These are phyloP conservation scores for Aspergillus kassunensis DNA, from an alignment of 495 filamentous ascomycete genomes.

Conservation along the genomic window DNA sequence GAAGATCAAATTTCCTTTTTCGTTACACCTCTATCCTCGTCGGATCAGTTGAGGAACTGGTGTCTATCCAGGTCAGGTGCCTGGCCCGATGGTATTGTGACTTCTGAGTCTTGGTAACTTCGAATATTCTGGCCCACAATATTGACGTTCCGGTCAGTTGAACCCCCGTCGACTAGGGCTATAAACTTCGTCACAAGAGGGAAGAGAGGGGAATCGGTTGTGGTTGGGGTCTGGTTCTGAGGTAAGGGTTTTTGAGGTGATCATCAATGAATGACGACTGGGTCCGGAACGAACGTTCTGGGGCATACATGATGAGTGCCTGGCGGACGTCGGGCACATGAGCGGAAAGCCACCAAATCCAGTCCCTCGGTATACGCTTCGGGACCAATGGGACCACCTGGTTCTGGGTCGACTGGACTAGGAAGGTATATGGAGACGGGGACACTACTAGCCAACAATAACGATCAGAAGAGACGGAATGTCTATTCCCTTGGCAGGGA, in stretches of 20 bases:
- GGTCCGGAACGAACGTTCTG: slow-evolving; percentile 16
- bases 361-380: slow-evolving; percentile 16
- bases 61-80: slow-evolving; percentile 9
- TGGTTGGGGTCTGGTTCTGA: slow-evolving; percentile 3
- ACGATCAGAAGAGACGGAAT: slow-evolving; percentile 11
- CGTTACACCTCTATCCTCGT: neutral
- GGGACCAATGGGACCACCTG: slow-evolving; percentile 8
- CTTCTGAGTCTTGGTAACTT: slow-evolving; percentile 1
- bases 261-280: neutral
- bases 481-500: slow-evolving; percentile 9
- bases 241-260: neutral
- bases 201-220: slow-evolving; percentile 12
- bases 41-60: neutral
- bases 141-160: slow-evolving; percentile 1
- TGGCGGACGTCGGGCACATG: slow-evolving; percentile 16
- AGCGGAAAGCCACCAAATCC: slow-evolving; percentile 14
- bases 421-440: neutral
- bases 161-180: neutral
- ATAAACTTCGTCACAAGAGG: slow-evolving; percentile 10
- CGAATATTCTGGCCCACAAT: neutral
- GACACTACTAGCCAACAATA: neutral
- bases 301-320: slow-evolving; percentile 15
- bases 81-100: slow-evolving; percentile 10
- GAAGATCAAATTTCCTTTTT: neutral
- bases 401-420: neutral